Evolutionary conservation across 495 filamentous ascomycete species (phyloP), one percentile per base, ranked within the genome.

Genomic region (Hyphodiscus hymeniophilus): DNA sequence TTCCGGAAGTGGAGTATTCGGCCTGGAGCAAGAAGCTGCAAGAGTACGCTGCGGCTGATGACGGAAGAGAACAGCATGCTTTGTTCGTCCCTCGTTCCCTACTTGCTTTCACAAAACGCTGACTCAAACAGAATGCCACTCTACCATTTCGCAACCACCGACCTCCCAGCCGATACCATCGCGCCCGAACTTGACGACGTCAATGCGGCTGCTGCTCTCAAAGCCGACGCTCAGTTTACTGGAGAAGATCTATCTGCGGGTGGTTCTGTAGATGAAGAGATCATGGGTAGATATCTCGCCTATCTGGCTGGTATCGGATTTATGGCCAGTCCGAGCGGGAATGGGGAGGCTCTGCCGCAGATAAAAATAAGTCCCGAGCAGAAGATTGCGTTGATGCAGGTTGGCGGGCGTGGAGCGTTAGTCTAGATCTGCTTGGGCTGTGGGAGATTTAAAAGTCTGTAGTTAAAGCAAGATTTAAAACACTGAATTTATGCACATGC

Each of bases 181-280:
- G 87, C 89, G 1, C 89, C 87, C 0, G 85, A 87, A 59, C 70
- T 96, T 18, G 84, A 87, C 47, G 87, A 94, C 55, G 60, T 63
- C 13, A 90, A 94, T 53, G 80, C 90, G 2, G 71, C 73, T 0
- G 62, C 68, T 1, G 71, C 84, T 0, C 65, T 95, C 21, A 73
- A 71, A 49, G 63, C 69, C 0, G 83, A 91, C 58, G 71, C 70
- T 0, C 61, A 70, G 28, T 84, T 75, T 74, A 82, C 81, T 2
- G 76, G 75, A 7, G 65, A 80, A 16, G 82, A 89, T 56, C 68
- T 67, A 24, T 79, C 75, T 24, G 73, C 70, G 0, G 84, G 82
- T 8, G 69, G 72, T 12, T 79, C 75, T 33, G 79, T 91, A 2
- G 76, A 66, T n/a, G 72, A 76, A 48, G 79, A 85, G 51, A 71